These are phyloP conservation scores for Pseudogymnoascus sp. DNA, from an alignment of 2,329 filamentous ascomycete genomes.

Conservation along the genomic window DNA sequence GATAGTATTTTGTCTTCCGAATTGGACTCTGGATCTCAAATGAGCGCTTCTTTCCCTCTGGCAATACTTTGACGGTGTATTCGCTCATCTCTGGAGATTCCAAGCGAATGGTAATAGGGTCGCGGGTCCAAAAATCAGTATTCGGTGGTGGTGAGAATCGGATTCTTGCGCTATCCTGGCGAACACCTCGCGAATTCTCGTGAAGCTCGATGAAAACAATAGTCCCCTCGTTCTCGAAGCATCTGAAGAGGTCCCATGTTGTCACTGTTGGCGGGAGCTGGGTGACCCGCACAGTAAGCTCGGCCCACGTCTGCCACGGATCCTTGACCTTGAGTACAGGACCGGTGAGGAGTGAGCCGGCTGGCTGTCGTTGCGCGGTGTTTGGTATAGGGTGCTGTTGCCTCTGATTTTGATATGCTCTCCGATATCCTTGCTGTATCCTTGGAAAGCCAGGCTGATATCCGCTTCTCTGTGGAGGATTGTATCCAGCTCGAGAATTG, in stretches of 20 bases:
- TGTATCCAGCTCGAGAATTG: not conserved
- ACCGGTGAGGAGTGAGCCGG: not conserved
- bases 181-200: slow-evolving; percentile 33
- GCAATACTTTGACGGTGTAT: slow-evolving; percentile 13
- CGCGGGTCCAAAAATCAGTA: slow-evolving; percentile 40
- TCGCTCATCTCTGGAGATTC: slow-evolving; percentile 16
- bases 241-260: slow-evolving; percentile 40
- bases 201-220: slow-evolving; percentile 50
- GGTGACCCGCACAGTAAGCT: slow-evolving; percentile 18
- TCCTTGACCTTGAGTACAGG: slow-evolving; percentile 1
- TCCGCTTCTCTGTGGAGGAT: not conserved
- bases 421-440: not conserved
- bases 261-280: slow-evolving; percentile 31
- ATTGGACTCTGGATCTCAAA: slow-evolving; percentile 27
- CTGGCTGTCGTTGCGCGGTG: not conserved
- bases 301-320: slow-evolving; percentile 31
- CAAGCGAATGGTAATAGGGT: slow-evolving; percentile 19
- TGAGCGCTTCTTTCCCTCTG: not conserved
- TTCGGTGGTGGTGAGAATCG: slow-evolving; percentile 50
- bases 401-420: not conserved
- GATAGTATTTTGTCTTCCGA: slow-evolving; percentile 26
- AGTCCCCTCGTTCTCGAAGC: slow-evolving; percentile 44
- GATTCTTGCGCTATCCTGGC: slow-evolving; percentile 38
- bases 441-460: not conserved
- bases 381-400: not conserved